These are phyloP conservation scores for Fraxinus sp. DNA, from an alignment of 305 asterid species.

Conservation along the genomic window DNA sequence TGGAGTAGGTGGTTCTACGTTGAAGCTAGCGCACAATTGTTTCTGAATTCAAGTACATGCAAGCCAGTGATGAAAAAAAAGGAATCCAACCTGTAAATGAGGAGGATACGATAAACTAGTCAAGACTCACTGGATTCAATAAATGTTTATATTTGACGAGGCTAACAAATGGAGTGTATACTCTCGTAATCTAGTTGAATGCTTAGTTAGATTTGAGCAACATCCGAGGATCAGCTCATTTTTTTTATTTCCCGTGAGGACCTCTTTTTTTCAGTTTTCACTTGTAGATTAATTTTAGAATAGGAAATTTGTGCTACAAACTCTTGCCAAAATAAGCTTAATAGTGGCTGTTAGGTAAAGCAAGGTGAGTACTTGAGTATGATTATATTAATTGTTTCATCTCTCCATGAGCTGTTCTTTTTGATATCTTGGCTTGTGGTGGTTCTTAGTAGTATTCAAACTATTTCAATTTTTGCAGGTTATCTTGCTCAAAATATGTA, in stretches of 20 bases:
- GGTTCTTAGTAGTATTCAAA: background rate
- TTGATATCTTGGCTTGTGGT: slow-evolving; percentile 12
- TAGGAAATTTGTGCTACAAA: background rate
- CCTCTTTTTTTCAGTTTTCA: background rate
- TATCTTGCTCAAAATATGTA: slow-evolving; percentile 59
- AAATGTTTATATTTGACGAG: slow-evolving; percentile 16
- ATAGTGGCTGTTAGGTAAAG: slow-evolving; percentile 19
- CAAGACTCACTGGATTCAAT: slow-evolving; percentile 4
- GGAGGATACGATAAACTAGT: background rate
- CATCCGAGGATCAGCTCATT: slow-evolving; percentile 8
- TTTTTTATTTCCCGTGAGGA: background rate
- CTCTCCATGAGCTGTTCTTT: slow-evolving; percentile 14
- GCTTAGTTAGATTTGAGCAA: background rate
- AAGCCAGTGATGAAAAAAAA: background rate
- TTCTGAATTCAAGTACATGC: background rate
- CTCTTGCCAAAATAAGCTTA: background rate
- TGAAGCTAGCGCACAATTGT: background rate
- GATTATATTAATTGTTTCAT: background rate
- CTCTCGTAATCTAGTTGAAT: slow-evolving; percentile 3
- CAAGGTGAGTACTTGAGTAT: slow-evolving; percentile 9
- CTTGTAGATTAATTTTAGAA: background rate
- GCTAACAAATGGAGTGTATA: background rate
- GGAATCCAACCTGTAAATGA: background rate
- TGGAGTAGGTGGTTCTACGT: background rate
- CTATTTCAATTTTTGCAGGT: slow-evolving; percentile 45